phyloP scores from a whole-genome alignment of 164 flowering plant genomes.

The Pachysandra terminalis region DNA sequence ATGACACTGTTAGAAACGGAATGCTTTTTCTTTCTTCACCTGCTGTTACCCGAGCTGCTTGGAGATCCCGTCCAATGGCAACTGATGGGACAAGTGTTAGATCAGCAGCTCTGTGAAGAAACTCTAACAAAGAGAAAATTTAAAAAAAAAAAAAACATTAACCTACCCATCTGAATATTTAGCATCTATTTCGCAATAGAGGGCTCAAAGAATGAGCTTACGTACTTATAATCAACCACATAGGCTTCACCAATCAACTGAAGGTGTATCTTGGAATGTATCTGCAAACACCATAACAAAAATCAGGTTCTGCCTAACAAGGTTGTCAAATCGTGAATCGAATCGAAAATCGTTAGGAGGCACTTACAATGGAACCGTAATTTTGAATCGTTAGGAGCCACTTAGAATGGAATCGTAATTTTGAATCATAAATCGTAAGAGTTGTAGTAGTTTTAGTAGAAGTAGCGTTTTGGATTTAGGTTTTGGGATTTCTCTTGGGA shows the following conservation, averaged over 20 bases:
- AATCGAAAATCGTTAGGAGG: too few species aligned
- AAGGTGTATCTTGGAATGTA: slow-evolving; percentile 98
- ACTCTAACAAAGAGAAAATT: slow-evolving; percentile 44
- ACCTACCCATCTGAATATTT: slow-evolving; percentile 6
- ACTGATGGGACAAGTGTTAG: slow-evolving; percentile 95
- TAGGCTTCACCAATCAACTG: slow-evolving; percentile 95
- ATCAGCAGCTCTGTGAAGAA: slow-evolving; percentile 97
- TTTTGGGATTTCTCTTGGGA: too few species aligned
- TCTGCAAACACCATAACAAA: slow-evolving; percentile 38
- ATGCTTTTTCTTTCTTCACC: slow-evolving; percentile 32
- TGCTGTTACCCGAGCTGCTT: slow-evolving; percentile 69
- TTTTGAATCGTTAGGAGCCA: too few species aligned
- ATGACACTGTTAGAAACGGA: not conserved
- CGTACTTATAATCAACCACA: slow-evolving; percentile 96
- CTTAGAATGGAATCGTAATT: too few species aligned
- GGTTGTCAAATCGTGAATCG: too few species aligned
- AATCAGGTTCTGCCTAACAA: slow-evolving; percentile 12
- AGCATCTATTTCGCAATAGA: not conserved
- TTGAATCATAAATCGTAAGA: too few species aligned
- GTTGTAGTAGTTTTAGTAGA: too few species aligned
- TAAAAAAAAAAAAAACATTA: not conserved
- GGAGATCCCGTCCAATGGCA: slow-evolving; percentile 81
- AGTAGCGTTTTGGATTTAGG: too few species aligned
- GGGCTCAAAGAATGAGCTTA: slow-evolving; percentile 5
- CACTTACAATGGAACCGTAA: too few species aligned